These are phyloP conservation scores for Sugiyamaella chiloensis DNA, from an alignment of 805 yeast genomes.

Conservation along the genomic window DNA sequence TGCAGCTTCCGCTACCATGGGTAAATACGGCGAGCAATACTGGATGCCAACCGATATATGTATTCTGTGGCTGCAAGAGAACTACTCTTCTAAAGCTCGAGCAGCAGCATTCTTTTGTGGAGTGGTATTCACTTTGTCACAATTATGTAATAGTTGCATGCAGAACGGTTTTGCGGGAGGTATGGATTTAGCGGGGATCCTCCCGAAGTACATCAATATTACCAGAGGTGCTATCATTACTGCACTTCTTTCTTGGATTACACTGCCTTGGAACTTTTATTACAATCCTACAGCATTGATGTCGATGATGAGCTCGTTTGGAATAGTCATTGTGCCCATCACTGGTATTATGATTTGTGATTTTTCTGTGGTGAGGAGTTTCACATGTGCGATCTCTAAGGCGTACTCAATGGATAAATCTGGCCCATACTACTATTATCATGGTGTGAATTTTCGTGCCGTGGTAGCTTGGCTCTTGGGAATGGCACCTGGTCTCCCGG, in stretches of 20 bases:
- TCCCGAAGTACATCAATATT: constrained; percentile 43
- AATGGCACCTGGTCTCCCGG: constrained; percentile 28
- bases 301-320: constrained; percentile 37
- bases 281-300: constrained; percentile 38
- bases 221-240: constrained; percentile 40
- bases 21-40: constrained; percentile 38
- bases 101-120: constrained; percentile 32
- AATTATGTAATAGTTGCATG: constrained; percentile 18
- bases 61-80: constrained; percentile 39
- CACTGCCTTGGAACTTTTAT: constrained; percentile 41
- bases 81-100: constrained; percentile 35
- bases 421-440: constrained; percentile 34
- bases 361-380: constrained; percentile 39
- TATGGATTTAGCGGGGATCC: constrained; percentile 49
- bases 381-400: constrained; percentile 40
- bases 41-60: constrained; percentile 47
- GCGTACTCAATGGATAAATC: constrained; percentile 35
- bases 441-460: constrained; percentile 46
- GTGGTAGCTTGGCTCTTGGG: constrained; percentile 37
- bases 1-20: constrained; percentile 44
- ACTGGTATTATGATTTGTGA: constrained; percentile 40
- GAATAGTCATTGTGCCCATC: constrained; percentile 41
- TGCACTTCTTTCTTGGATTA: constrained; percentile 29
- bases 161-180: constrained; percentile 47
- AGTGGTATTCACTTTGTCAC: constrained; percentile 15